Percentiles rank a stretch among this genome's conserved stretches.
phyloP scores from a whole-genome alignment of 2,329 filamentous ascomycete species.

The Microcyclospora pomicola region DNA sequence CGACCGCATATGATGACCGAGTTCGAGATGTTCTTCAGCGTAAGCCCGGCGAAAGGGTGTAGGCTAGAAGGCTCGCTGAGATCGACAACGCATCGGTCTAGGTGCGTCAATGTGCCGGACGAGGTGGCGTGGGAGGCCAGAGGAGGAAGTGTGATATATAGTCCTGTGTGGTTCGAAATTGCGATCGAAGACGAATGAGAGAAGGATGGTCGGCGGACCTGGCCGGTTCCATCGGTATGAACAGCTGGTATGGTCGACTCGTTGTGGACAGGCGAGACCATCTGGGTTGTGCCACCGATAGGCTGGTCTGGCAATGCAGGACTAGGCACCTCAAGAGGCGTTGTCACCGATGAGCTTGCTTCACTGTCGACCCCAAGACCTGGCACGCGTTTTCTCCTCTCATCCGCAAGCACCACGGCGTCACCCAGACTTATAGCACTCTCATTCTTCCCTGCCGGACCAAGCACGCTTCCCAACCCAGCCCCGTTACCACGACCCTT shows the following conservation, averaged over 20 bases:
- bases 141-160: slow-evolving; percentile 64
- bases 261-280: slow-evolving; percentile 27
- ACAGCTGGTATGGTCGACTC: no score
- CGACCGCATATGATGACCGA: slow-evolving; percentile 66
- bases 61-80: slow-evolving; percentile 45
- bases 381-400: slow-evolving; percentile 31
- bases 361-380: slow-evolving; percentile 13
- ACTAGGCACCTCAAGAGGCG: neutral
- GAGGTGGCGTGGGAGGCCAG: slow-evolving; percentile 58
- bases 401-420: slow-evolving; percentile 40
- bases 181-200: slow-evolving; percentile 43
- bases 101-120: slow-evolving; percentile 56
- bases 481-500: slow-evolving; percentile 11
- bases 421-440: slow-evolving; percentile 41
- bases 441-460: slow-evolving; percentile 19
- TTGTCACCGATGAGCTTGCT: slow-evolving; percentile 12
- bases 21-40: slow-evolving; percentile 53
- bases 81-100: slow-evolving; percentile 63
- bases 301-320: neutral
- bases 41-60: slow-evolving; percentile 55
- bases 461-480: neutral
- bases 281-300: neutral
- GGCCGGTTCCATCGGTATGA: no score
- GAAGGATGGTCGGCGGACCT: slow-evolving; percentile 38
- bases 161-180: slow-evolving; percentile 48